Percentiles rank a stretch among this genome's conserved stretches.
Conservation (phyloP, 768 basidiomycete genomes). For the Lyophyllum shimeji region DNA sequence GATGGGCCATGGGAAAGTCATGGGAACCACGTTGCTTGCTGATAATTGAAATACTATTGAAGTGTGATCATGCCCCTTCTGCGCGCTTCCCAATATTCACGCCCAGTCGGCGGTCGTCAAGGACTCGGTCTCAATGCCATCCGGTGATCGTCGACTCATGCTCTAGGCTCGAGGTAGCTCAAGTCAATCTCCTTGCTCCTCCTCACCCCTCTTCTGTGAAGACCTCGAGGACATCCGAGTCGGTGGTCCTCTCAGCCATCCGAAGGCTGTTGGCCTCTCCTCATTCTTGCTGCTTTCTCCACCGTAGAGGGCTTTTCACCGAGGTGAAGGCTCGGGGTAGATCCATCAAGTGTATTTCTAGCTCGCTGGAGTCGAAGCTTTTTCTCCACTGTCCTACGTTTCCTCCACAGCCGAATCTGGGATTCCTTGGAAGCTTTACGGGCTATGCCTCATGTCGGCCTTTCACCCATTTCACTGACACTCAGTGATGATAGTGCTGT, state of each 20-base stretch:
- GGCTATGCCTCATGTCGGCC: slow-evolving; percentile 9
- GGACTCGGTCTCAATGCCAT: neutral
- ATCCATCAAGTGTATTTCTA: neutral
- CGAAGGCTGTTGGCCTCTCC: slow-evolving; percentile 8
- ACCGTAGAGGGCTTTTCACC: neutral
- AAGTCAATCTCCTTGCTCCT: neutral
- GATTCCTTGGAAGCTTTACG: neutral
- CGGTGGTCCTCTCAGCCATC: slow-evolving; percentile 1
- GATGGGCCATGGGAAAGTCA: neutral
- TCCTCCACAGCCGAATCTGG: slow-evolving; percentile 2
- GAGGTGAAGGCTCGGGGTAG: neutral
- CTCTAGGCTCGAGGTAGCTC: neutral
- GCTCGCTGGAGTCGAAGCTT: neutral
- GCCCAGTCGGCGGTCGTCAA: slow-evolving; percentile 14
- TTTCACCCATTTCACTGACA: slow-evolving; percentile 4
- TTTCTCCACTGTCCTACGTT: neutral
- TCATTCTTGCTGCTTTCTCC: neutral
- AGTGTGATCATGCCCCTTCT: neutral
- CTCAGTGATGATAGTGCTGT: slow-evolving; percentile 39
- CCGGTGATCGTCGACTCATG: neutral
- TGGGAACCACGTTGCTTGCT: neutral
- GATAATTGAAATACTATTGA: neutral
- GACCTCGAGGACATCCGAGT: neutral
- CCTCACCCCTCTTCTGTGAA: neutral
- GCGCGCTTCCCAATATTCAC: neutral